Base-by-base conservation (phyloP, 495 filamentous ascomycete genomes). In the Tuber melanosporum region DNA sequence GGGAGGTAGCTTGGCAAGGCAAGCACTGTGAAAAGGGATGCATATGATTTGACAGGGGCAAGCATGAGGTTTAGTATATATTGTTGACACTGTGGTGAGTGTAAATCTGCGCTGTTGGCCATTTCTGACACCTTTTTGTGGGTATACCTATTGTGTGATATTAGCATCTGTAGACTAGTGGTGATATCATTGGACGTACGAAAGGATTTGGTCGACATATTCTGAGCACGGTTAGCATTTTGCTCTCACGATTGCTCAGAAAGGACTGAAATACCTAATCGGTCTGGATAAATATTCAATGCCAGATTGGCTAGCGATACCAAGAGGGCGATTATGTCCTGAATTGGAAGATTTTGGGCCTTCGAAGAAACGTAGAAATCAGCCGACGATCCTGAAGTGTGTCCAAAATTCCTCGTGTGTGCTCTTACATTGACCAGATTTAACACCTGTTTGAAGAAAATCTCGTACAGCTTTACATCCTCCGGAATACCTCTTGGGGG, bases 361-460 rank as follows among this genome's bases (percentile, higher is more conserved):
- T 93, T 83, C 81, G 77, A 81, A 73, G 81, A 83, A 79, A 83
- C 81, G 75, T 79, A 74, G 81, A 83, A 83, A 83, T 83, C 81
- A 83, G 81, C 78, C 81, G 75, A 76, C 26, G 46, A 47, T 74
- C 77, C 80, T 80, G 78, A 73, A 82, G 71, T 74, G 76, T 81
- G 78, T 76, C 78, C 70, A 82, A 83, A 82, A 78, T 76, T 71
- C 81, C 81, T 82, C 73, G 81, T 83, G 69, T 83, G 78, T 80
- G 81, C 81, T 78, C 82, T 81, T 83, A 83, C 82, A 83, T 83
- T 93, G 78, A 98, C 94, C 70, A 99, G 87, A 81, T 93, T 94
- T 78, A 94, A 91, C 73, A 98, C 96, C 83, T 99, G 95, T 71
- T 96, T 92, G 83, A 97, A 97, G 86, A 99, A 99, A 70, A 98